phyloP scores from a whole-genome alignment of 1,284 basidiomycete species.

The Ganoderma meredithae region DNA sequence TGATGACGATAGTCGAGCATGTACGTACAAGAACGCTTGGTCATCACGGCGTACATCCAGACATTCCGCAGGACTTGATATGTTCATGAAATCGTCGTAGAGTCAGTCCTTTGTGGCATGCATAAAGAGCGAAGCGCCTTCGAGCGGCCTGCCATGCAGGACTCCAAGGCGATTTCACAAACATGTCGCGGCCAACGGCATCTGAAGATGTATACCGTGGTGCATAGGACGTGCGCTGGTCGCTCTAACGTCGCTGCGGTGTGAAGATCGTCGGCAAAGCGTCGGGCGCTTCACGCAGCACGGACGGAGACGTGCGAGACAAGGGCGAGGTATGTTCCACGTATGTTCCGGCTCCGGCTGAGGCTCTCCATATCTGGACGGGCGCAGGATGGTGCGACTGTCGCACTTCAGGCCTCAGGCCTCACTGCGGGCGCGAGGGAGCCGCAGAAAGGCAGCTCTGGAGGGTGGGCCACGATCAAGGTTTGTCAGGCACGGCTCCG shows the following conservation, averaged over 20 bases:
- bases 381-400: not conserved
- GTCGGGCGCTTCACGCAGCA: not conserved
- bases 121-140: no score
- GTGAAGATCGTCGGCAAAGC: not conserved
- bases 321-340: not conserved
- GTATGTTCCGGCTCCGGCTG: slow-evolving; percentile 2
- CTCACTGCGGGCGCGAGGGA: not conserved
- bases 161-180: no score
- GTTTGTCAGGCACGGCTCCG: slow-evolving; percentile 2
- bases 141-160: no score
- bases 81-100: no score
- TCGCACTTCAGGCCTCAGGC: not conserved
- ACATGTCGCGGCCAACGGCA: no score
- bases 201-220: no score
- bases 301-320: not conserved
- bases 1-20: slow-evolving; percentile 24
- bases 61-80: no score
- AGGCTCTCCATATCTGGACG: not conserved
- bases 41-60: no score
- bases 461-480: slow-evolving; percentile 6
- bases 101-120: no score
- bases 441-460: not conserved
- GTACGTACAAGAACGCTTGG: slow-evolving; percentile 14
- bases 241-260: slow-evolving; percentile 2
- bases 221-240: no score